phyloP scores from a whole-genome alignment of 805 yeast species.

The Cyberlindnera lachancei region DNA sequence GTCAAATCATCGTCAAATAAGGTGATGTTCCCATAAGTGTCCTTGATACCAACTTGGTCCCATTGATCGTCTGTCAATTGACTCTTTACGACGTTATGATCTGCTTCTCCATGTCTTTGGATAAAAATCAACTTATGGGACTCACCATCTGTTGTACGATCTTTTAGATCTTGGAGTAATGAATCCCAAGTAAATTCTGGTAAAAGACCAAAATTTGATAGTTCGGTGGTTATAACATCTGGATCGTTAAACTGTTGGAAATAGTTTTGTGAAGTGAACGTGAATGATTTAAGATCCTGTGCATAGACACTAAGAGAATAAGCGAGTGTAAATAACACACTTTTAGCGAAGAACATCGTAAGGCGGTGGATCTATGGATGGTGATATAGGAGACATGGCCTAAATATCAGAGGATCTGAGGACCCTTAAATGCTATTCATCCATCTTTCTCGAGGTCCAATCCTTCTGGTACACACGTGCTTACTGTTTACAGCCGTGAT shows the following conservation, averaged over 20 bases:
- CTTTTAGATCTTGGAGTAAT: neutral
- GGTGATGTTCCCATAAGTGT: slow-evolving; percentile 2
- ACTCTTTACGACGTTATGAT: slow-evolving; percentile 7
- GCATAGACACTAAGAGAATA: no score
- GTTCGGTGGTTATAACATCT: slow-evolving; percentile 1
- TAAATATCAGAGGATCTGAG: no score
- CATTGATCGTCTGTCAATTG: slow-evolving; percentile 5
- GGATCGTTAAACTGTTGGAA: slow-evolving; percentile 2
- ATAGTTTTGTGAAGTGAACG: neutral
- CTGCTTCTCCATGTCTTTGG: slow-evolving; percentile 8
- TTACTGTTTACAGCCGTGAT: no score
- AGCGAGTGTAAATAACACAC: no score
- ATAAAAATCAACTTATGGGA: slow-evolving; percentile 6
- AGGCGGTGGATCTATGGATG: no score
- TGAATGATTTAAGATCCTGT: no score
- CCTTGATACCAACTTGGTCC: slow-evolving; percentile 2
- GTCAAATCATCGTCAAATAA: slow-evolving; percentile 8
- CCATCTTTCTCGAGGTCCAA: no score
- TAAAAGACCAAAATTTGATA: slow-evolving; percentile 2
- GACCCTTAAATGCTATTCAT: no score
- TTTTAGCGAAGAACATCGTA: no score
- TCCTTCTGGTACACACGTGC: no score
- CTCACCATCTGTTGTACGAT: neutral
- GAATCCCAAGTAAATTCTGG: neutral
- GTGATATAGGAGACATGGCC: no score